Evolutionary conservation across 2,329 filamentous ascomycete species (phyloP), one percentile per base, ranked within the genome.

Genomic region (Colletotrichum sidae): DNA sequence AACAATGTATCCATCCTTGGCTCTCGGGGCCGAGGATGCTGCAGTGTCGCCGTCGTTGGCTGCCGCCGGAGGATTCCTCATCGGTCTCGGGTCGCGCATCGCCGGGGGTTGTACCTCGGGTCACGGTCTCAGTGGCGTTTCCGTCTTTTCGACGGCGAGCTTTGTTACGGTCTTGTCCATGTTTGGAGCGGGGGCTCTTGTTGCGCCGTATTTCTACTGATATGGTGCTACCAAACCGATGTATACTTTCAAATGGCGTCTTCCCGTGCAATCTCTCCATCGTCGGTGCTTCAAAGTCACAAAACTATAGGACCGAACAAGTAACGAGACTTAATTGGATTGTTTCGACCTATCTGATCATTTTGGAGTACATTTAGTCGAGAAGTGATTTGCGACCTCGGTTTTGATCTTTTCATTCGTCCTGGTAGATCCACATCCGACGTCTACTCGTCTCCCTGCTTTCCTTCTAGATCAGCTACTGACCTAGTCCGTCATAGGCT

Each of bases 51-150:
- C 80, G 0, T 33, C 70, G 2, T 72, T 78, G 67, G 84, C 86
- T 0, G 70, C 83, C 0, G 50, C 80, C 0, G 89, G 89, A 2
- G 90, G 89, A 0, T 77, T 84, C 4, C 64, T 84, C 12, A 85
- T 91, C 77, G 81, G 84, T 0, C 72, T 91, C 8, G 90, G 90
- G 1, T 81, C 88, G 1, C 83, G 88, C 53, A 72, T 91, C 59
- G 89, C 86, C 0, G 88, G 88, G 2, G 90, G 90, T 0, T 92
- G 90, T 68, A 90, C 89, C 0, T 89, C 87, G 6, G 89, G 90
- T 0, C 90, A 92, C 72, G 90, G 90, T 0, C 88, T 92, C 68
- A 90, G 86, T 64, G 90, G 90, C 0, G 82, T 91, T 71, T 85
- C 86, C n/a, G 78, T 88, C 65, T 77, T 91, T 55, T 88, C 85